phyloP scores from a whole-genome alignment of 1,139 yeast genomes.

The Suhomyces chickasaworum region DNA sequence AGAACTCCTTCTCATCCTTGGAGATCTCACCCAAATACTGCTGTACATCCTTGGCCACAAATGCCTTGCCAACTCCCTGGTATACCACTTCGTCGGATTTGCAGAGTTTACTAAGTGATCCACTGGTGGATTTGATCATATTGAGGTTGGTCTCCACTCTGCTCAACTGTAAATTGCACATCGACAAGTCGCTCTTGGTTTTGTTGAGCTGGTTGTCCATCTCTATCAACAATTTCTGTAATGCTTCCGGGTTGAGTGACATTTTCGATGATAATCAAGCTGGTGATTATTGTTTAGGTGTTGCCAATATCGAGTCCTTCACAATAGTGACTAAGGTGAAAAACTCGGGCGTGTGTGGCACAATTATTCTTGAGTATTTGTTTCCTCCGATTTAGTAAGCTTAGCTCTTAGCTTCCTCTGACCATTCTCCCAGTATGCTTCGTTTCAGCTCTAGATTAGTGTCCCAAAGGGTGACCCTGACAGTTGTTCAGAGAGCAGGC shows the following conservation, averaged over 20 bases:
- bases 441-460: conserved; percentile 7
- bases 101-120: conserved; percentile 50
- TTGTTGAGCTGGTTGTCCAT: conserved; percentile 65
- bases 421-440: conserved; percentile 1
- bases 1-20: conserved; percentile 53
- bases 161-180: conserved; percentile 61
- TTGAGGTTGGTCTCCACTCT: conserved; percentile 59
- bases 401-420: too few species aligned
- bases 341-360: background rate
- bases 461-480: background rate
- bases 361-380: background rate
- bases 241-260: conserved; percentile 52
- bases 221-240: conserved; percentile 56
- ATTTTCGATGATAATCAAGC: conserved; percentile 7
- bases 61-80: conserved; percentile 85
- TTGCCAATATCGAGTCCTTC: background rate
- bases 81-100: conserved; percentile 56
- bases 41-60: conserved; percentile 46
- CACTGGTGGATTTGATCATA: conserved; percentile 56
- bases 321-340: background rate
- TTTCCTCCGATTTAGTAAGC: background rate
- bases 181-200: conserved; percentile 63
- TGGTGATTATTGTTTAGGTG: background rate
- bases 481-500: background rate
- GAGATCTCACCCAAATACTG: conserved; percentile 52